Conservation (phyloP, 2,329 filamentous ascomycete genomes). For the Raffaelea arxii region DNA sequence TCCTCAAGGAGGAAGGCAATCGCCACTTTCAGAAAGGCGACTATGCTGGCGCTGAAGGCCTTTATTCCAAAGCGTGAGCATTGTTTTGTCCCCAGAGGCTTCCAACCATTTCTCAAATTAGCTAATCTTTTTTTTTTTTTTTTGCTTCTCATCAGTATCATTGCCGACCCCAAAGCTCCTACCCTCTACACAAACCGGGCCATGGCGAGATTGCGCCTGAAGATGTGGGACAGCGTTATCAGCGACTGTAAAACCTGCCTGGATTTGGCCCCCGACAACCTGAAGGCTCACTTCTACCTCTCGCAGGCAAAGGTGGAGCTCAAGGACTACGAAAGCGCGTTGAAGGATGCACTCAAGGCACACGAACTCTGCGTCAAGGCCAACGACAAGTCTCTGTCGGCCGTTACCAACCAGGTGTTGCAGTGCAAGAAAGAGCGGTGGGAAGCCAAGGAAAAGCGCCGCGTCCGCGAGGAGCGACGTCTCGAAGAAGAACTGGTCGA, state of each 20-base stretch:
- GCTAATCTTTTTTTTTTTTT: no score
- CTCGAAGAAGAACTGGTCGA: conserved; percentile 52
- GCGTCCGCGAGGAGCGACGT: conserved; percentile 43
- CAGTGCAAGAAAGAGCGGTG: conserved; percentile 78
- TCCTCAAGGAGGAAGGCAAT: conserved; percentile 52
- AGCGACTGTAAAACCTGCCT: conserved; percentile 70
- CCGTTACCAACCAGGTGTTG: conserved; percentile 65
- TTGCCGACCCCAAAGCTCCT: conserved; percentile 66
- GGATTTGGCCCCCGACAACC: conserved; percentile 50
- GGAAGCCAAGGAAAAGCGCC: conserved; percentile 60
- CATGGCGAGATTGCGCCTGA: conserved; percentile 67
- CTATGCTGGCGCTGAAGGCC: conserved; percentile 53
- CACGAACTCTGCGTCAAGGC: conserved; percentile 56
- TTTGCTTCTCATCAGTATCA: no score
- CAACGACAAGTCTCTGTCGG: conserved; percentile 57
- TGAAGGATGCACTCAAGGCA: conserved; percentile 59
- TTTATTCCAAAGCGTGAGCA: conserved; percentile 64
- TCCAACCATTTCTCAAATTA: no score
- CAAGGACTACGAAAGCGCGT: conserved; percentile 61
- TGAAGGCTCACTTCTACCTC: conserved; percentile 80
- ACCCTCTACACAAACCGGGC: conserved; percentile 84
- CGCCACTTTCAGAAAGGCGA: conserved; percentile 55
- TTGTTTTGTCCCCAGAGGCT: no score
- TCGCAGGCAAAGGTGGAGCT: conserved; percentile 75
- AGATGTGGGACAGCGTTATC: conserved; percentile 64